Conservation (phyloP, 1,284 basidiomycete species). For the Marasmius fiardii region DNA sequence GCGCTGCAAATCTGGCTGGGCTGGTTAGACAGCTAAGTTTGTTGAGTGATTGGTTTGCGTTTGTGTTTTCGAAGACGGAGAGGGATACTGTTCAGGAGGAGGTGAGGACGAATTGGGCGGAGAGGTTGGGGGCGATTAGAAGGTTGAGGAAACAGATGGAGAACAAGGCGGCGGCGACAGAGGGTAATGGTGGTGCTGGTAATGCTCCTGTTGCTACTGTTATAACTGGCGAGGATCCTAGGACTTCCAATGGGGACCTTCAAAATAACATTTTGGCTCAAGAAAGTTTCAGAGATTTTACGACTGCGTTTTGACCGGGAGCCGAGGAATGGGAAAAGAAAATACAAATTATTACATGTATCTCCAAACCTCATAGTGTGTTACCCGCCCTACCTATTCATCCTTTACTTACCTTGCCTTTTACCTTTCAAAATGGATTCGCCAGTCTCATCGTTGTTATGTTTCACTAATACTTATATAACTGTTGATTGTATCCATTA, state of each 20-base stretch:
- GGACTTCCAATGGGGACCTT: not conserved
- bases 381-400: too few species aligned
- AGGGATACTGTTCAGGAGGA: slow-evolving; percentile 68
- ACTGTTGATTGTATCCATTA: not conserved
- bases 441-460: too few species aligned
- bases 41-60: slow-evolving; percentile 85
- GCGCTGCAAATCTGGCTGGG: slow-evolving; percentile 77
- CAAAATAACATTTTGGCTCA: not conserved
- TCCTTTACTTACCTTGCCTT: not conserved
- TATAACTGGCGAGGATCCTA: not conserved
- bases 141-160: slow-evolving; percentile 40
- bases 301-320: slow-evolving; percentile 2
- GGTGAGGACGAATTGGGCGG: slow-evolving; percentile 87
- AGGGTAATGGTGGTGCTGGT: not conserved
- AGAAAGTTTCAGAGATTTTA: slow-evolving; percentile 6
- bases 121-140: slow-evolving; percentile 75
- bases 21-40: slow-evolving; percentile 85
- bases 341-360: too few species aligned
- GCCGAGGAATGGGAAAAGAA: not conserved
- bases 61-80: slow-evolving; percentile 76
- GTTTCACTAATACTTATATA: not conserved
- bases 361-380: too few species aligned
- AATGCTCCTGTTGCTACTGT: not conserved
- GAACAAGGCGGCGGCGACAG: not conserved
- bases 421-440: too few species aligned